Percentiles rank a stretch among this genome's conserved stretches.
Conservation (phyloP, 139 green algal species). For the Zygnema cylindricum region DNA sequence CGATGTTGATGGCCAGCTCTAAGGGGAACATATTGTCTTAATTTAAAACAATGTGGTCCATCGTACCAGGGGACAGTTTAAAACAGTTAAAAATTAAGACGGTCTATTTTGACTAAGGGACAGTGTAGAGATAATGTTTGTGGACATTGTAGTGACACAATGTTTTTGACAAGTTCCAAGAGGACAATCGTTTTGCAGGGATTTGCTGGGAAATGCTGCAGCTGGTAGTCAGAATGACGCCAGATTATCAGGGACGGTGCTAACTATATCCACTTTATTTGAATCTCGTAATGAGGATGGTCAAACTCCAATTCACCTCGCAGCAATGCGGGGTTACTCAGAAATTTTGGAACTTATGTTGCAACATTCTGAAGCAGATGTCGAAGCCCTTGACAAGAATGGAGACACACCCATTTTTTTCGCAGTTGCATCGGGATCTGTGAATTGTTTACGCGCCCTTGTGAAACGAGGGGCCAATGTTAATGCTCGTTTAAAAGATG, state of each 20-base stretch:
- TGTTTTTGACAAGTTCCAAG: too few relatives aligned
- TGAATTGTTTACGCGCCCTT: conserved; percentile 34
- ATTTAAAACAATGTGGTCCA: too few relatives aligned
- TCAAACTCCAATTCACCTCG: conserved; percentile 32
- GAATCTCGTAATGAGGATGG: conserved; percentile 37
- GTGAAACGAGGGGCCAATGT: conserved; percentile 30
- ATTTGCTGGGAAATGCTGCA: background rate
- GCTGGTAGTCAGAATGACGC: background rate
- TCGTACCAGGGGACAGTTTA: too few relatives aligned
- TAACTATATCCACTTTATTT: conserved; percentile 18
- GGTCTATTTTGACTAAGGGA: too few relatives aligned
- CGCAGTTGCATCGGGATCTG: conserved; percentile 10
- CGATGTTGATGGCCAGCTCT: too few relatives aligned
- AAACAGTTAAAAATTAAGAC: too few relatives aligned
- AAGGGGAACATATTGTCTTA: too few relatives aligned
- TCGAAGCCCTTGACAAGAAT: conserved; percentile 32
- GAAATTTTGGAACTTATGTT: conserved; percentile 18
- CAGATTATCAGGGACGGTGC: background rate
- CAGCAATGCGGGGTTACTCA: conserved; percentile 25
- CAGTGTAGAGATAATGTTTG: too few relatives aligned
- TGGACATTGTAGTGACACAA: too few relatives aligned
- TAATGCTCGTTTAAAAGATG: conserved; percentile 35
- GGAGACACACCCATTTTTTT: conserved; percentile 46
- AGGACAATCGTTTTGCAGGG: background rate
- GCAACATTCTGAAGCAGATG: conserved; percentile 19